Conservation (phyloP, 1,139 yeast genomes). For the Hemisphaericaspora xylofermentans region DNA sequence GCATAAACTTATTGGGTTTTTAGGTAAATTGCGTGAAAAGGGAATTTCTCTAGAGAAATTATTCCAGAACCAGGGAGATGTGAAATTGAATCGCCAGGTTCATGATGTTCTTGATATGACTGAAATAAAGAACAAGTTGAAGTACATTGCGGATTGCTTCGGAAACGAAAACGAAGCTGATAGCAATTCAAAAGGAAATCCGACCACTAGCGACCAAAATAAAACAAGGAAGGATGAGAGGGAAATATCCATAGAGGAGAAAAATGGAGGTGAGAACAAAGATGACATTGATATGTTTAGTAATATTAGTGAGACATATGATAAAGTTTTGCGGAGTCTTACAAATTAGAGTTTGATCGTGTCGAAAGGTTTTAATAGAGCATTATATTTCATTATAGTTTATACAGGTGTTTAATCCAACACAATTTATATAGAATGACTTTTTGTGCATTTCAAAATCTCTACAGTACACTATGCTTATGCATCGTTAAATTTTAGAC, state of each 20-base stretch:
- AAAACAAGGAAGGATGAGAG: neutral
- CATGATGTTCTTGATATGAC: slow-evolving; percentile 17
- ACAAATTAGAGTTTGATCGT: slow-evolving; percentile 4
- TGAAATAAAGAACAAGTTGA: slow-evolving; percentile 21
- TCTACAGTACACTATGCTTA: neutral
- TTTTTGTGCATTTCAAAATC: neutral
- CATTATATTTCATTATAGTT: neutral
- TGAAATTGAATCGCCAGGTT: slow-evolving; percentile 6
- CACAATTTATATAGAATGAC: neutral
- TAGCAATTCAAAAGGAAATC: slow-evolving; percentile 6
- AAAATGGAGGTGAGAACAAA: slow-evolving; percentile 13
- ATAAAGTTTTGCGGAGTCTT: slow-evolving; percentile 46
- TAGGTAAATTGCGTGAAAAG: slow-evolving; percentile 47
- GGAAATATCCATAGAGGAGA: neutral
- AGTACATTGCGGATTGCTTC: slow-evolving; percentile 13
- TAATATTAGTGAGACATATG: slow-evolving; percentile 47
- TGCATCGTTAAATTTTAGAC: neutral
- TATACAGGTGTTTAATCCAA: neutral
- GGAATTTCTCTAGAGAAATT: slow-evolving; percentile 55
- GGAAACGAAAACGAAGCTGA: slow-evolving; percentile 4
- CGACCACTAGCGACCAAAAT: slow-evolving; percentile 8
- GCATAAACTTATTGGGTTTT: slow-evolving; percentile 48
- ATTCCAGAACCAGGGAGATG: slow-evolving; percentile 25
- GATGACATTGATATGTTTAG: slow-evolving; percentile 20
- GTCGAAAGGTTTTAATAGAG: neutral